Conservation (phyloP, 2,329 filamentous ascomycete species). For the Arthrocladium fulminans region DNA sequence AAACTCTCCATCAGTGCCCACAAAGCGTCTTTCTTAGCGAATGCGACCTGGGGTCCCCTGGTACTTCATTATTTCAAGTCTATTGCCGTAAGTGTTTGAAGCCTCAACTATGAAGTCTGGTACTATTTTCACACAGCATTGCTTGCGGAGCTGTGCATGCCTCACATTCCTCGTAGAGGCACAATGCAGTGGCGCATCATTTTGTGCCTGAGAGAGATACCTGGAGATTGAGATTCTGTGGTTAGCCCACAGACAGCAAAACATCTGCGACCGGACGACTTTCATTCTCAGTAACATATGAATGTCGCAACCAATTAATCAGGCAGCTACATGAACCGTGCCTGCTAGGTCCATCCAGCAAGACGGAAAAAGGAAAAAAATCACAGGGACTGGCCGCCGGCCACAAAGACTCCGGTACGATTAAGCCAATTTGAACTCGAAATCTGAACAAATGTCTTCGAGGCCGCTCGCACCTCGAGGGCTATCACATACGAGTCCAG, state of each 20-base stretch:
- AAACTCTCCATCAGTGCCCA: not conserved
- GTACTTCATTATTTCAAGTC: not conserved
- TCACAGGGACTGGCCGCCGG: not conserved
- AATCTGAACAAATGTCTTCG: not conserved
- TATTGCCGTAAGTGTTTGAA: not conserved
- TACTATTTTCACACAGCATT: not conserved
- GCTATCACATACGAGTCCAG: not conserved
- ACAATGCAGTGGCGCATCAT: slow-evolving; percentile 2
- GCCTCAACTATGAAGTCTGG: not conserved
- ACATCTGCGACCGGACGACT: not conserved
- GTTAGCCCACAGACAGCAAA: too few species aligned
- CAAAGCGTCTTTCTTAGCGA: not conserved
- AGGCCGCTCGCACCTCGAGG: slow-evolving; percentile 2
- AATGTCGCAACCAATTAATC: not conserved
- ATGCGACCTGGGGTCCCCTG: not conserved
- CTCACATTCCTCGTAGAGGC: not conserved
- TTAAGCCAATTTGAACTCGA: not conserved
- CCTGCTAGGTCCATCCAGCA: not conserved
- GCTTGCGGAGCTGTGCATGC: not conserved
- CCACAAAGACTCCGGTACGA: not conserved
- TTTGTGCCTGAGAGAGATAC: slow-evolving; percentile 8
- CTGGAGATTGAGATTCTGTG: slow-evolving; percentile 9
- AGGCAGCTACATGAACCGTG: not conserved
- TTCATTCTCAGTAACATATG: not conserved
- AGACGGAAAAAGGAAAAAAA: not conserved